phyloP scores from a whole-genome alignment of 2,329 filamentous ascomycete genomes.

The Stagonosporopsis vannaccii region DNA sequence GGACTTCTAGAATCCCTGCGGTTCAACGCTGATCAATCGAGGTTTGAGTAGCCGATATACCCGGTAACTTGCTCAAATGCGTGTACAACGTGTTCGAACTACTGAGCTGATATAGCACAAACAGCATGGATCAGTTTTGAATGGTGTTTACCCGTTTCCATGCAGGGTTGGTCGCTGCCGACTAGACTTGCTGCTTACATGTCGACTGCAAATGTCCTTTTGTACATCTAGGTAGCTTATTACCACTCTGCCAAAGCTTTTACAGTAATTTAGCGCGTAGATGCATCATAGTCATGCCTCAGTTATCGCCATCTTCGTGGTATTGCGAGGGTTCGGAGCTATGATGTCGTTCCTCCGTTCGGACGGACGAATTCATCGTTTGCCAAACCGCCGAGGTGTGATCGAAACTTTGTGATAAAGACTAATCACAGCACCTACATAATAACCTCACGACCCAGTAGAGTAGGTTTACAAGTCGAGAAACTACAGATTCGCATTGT shows the following conservation, averaged over 20 bases:
- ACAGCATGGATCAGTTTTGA: neutral
- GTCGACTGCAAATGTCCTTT: neutral
- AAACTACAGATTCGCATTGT: neutral
- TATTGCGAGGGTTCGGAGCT: constrained; percentile 6
- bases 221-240: neutral
- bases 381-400: constrained; percentile 6
- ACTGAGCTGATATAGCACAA: too few species aligned
- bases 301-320: neutral
- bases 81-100: too few species aligned
- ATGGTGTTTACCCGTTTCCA: too few species aligned
- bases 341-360: constrained; percentile 4
- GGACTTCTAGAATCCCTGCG: constrained; percentile 2
- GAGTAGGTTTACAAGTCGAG: neutral
- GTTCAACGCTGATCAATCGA: constrained; percentile 4
- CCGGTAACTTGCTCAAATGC: constrained; percentile 3
- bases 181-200: too few species aligned
- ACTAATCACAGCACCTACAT: neutral
- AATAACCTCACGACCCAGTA: neutral
- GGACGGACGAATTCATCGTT: constrained; percentile 10
- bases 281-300: neutral
- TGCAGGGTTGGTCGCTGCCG: too few species aligned
- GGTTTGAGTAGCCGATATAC: constrained; percentile 9
- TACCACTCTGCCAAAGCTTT: neutral
- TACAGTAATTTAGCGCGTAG: too few species aligned
- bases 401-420: constrained; percentile 6